Evolutionary conservation across 805 yeast species (phyloP).

Genomic region (Sungouiozyma ichnusensis): DNA sequence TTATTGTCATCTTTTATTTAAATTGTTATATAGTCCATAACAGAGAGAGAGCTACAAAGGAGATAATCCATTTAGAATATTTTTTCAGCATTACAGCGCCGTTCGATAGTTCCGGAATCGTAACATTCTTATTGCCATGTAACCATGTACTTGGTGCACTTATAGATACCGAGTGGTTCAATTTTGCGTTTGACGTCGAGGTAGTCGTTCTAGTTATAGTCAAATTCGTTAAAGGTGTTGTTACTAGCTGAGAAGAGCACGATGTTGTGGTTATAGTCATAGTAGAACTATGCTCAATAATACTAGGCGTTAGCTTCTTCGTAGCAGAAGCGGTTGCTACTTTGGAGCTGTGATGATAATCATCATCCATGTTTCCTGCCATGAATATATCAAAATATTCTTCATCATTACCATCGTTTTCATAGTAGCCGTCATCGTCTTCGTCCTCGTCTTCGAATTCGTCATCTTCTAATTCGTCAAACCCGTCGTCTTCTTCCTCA

Average conservation of each 20-base stretch:
- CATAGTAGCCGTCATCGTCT: constrained; percentile 1
- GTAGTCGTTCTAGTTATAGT: background rate
- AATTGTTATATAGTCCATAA: background rate
- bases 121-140: background rate
- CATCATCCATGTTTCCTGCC: background rate
- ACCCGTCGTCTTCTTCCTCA: constrained; percentile 1
- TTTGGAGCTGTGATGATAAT: too few relatives aligned
- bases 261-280: background rate
- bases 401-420: background rate
- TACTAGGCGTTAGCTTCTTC: background rate
- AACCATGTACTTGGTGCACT: background rate
- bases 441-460: constrained; percentile 1
- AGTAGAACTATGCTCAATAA: background rate
- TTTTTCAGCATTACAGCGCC: background rate
- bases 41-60: background rate
- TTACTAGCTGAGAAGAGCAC: background rate
- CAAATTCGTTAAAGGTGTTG: background rate
- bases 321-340: too few relatives aligned
- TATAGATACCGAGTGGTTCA: background rate
- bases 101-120: background rate
- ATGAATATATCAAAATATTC: too few relatives aligned
- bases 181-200: background rate
- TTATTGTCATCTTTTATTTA: background rate
- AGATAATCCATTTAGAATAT: background rate
- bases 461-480: constrained; percentile 1